Evolutionary conservation across 805 yeast species (phyloP), one percentile per base, ranked within the genome.

Genomic region (Candida multigemmis): DNA sequence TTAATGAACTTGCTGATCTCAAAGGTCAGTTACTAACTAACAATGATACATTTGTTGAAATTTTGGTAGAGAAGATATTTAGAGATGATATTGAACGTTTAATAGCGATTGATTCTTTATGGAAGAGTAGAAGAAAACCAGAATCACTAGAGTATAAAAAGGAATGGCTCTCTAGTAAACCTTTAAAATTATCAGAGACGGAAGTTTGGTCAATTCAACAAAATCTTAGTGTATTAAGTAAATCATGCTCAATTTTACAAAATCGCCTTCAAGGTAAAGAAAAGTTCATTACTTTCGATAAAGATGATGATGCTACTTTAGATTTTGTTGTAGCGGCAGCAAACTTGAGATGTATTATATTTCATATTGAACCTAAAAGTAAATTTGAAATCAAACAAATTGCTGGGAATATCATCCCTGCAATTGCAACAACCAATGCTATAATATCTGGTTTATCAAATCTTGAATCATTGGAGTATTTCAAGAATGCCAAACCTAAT

Each of bases 391-490:
- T 82, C 35, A 91, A 91, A 49, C 93, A 82, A 44, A 86, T 89
- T 37, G 98, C 98, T 0, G 99, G 99, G 5, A 91, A 89, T 51
- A 91, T 91, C 42, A 91, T 91, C 21, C 98, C 99, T 0, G 98
- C 98, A 0, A 87, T 93, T 40, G 97, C 98, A 5, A 91, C 98
- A 2, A 89, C 96, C 3, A 91, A 91, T 50, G 97, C 98, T 1
- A 78, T 91, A 9, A 77, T 91, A 40, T 86, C 96, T 0, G 98
- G 98, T 0, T 69, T 85, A 38, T 79, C 91, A 10, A 77, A 86
- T 3, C 48, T 89, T 21, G 73, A 78, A 20, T 80, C 94, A 0
- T 54, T 86, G 24, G 70, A 48, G 49, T 73, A 28, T 42, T 79
- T 57, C 38, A 41, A 44, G 2, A 37, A 50, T 16, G 14, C 22